Evolutionary conservation across 2,329 filamentous ascomycete genomes (phyloP), one percentile per base, ranked within the genome.

Genomic region (Sclerotinia sclerotiorum): DNA sequence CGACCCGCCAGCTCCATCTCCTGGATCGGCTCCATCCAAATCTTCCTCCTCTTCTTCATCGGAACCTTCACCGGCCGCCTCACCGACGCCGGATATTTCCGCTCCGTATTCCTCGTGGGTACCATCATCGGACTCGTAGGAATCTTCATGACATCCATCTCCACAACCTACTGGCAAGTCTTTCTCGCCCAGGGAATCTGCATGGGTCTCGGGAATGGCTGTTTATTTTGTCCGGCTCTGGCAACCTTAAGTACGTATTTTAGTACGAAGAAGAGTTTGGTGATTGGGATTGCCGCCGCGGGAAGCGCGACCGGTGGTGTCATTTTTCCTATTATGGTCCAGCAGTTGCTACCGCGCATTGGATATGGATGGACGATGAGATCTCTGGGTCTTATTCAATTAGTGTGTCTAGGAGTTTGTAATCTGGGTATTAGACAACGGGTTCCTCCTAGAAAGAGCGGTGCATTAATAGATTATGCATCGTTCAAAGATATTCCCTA

Each of bases 361-460:
- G 82, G 81, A 3, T 84, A 83, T 74, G 74, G 73, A 2, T 83
- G 82, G 82, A 80, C 83, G 0, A 79, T 83, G 49, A 78, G 82
- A 44, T 74, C 79, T 4, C 75, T 85, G 52, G 83, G 79, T 0
- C 83, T 85, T 67, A 77, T 85, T 29, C 77, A 81, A 35, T 71
- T 83, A 11, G 77, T 72, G 21, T 76, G 72, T 54, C 75, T 80
- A 35, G 70, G 78, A 5, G 72, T 78, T 8, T 76, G 75, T 44
- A 76, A 81, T 48, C 73, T 79, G 1, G 80, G 81, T n/a, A 76
- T 81, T 65, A 79, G 77, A 49, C 77, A 81, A 2, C 72, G 80
- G 15, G 72, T 84, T 10, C 79, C 79, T 29, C 80, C 79, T 0
- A 75, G 81, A 8, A 81, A 76, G 62, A 74, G 75, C 0, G 82